Evolutionary conservation across 345 rosid genomes (phyloP).

Genomic region (Euphorbia peplus): DNA sequence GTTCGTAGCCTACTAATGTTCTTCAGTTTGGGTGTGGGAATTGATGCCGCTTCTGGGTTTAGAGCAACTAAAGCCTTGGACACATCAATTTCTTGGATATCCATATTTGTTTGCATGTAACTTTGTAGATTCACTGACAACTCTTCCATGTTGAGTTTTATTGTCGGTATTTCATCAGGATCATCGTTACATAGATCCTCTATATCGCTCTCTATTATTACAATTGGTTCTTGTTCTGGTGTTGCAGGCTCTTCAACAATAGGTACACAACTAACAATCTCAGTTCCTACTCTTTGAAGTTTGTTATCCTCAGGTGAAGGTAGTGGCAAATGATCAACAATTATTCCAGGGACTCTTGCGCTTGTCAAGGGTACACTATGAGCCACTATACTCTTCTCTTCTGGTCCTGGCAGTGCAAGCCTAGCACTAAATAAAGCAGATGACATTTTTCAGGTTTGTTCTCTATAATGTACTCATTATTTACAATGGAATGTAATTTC

Average conservation of each 20-base stretch:
- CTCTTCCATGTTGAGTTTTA: slow-evolving; percentile 58
- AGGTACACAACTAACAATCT: slow-evolving; percentile 43
- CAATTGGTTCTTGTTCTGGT: slow-evolving; percentile 54
- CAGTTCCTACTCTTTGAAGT: slow-evolving; percentile 28
- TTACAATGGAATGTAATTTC: slow-evolving; percentile 1
- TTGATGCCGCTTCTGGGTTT: slow-evolving; percentile 52
- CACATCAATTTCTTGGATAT: slow-evolving; percentile 70
- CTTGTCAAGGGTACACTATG: slow-evolving; percentile 32
- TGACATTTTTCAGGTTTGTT: slow-evolving; percentile 21
- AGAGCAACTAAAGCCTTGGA: slow-evolving; percentile 87
- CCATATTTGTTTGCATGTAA: slow-evolving; percentile 60
- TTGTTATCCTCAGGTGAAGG: slow-evolving; percentile 38
- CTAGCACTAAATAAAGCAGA: slow-evolving; percentile 65
- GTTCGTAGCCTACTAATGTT: slow-evolving; percentile 77
- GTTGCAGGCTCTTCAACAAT: slow-evolving; percentile 84
- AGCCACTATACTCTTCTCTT: slow-evolving; percentile 53
- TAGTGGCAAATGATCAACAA: slow-evolving; percentile 41
- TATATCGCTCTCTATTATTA: slow-evolving; percentile 54
- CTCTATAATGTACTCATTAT: slow-evolving; percentile 12
- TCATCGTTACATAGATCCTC: slow-evolving; percentile 65
- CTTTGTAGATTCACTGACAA: slow-evolving; percentile 55
- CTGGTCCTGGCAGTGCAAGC: slow-evolving; percentile 83
- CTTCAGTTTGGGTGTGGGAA: slow-evolving; percentile 75
- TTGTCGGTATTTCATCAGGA: slow-evolving; percentile 79
- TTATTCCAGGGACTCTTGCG: slow-evolving; percentile 33